Evolutionary conservation across 768 basidiomycete species (phyloP).

Genomic region (Pilatotrama ljubarskyi): DNA sequence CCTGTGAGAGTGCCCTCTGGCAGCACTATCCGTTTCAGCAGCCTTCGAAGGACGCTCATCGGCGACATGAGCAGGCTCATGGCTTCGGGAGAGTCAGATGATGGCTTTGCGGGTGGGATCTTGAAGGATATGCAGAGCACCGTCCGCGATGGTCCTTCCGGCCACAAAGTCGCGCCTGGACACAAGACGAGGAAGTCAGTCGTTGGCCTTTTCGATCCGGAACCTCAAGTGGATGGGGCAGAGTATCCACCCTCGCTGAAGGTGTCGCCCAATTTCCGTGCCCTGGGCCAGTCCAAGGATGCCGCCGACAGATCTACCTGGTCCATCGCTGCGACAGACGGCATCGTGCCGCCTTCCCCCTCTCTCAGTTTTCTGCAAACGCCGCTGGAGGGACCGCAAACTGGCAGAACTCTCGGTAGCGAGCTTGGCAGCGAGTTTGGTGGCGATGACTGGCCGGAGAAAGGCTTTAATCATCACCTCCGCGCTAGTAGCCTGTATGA

Average conservation of each 20-base stretch:
- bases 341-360: slow-evolving; percentile 16
- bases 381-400: slow-evolving; percentile 17
- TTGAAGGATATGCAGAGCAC: slow-evolving; percentile 31
- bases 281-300: neutral
- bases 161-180: neutral
- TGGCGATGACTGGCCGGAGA: slow-evolving; percentile 44
- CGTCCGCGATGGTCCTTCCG: slow-evolving; percentile 14
- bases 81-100: slow-evolving; percentile 18
- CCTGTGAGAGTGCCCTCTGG: slow-evolving; percentile 22
- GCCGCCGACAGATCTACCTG: slow-evolving; percentile 21
- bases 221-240: slow-evolving; percentile 3
- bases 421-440: slow-evolving; percentile 60
- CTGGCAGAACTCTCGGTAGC: slow-evolving; percentile 47
- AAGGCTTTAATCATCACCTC: slow-evolving; percentile 44
- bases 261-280: slow-evolving; percentile 18
- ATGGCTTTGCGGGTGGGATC: slow-evolving; percentile 28
- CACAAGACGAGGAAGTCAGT: slow-evolving; percentile 51
- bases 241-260: slow-evolving; percentile 19
- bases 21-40: slow-evolving; percentile 49
- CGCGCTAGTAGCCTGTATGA: slow-evolving; percentile 58
- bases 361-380: slow-evolving; percentile 13
- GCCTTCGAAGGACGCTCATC: slow-evolving; percentile 46
- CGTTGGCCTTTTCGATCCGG: slow-evolving; percentile 58
- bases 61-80: slow-evolving; percentile 30
- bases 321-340: slow-evolving; percentile 28